A percentile compares a stretch with the other conserved stretches of the same genome.
Evolutionary conservation across 805 yeast species (phyloP).

Genomic region (Suhomyces emberorum): DNA sequence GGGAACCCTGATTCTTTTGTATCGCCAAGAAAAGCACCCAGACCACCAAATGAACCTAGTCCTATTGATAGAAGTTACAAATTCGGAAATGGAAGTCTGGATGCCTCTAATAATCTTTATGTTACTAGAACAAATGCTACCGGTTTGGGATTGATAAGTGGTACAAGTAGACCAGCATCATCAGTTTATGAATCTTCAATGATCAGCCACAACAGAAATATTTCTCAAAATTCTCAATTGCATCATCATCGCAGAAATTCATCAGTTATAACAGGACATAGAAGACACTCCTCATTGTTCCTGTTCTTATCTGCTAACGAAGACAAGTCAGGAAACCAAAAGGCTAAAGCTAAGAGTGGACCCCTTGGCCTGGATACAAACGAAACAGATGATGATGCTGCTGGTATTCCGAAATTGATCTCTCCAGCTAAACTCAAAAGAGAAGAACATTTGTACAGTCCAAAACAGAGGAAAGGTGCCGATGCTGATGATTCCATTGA

Average conservation of each 20-base stretch:
- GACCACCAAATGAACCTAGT: conserved; percentile 50
- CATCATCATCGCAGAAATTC: conserved; percentile 29
- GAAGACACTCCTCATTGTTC: conserved; percentile 59
- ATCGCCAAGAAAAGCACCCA: conserved; percentile 74
- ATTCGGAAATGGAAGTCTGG: conserved; percentile 23
- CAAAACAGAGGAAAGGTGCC: conserved; percentile 8
- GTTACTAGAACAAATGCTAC: conserved; percentile 23
- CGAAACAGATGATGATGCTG: conserved; percentile 2
- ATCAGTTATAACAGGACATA: conserved; percentile 37
- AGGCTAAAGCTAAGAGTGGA: conserved; percentile 9
- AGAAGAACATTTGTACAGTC: conserved; percentile 10
- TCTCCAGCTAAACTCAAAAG: conserved; percentile 27
- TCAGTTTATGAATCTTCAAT: conserved; percentile 48
- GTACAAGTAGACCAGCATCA: conserved; percentile 42
- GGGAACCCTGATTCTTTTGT: conserved; percentile 34
- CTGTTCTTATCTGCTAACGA: conserved; percentile 43
- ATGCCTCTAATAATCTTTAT: conserved; percentile 11
- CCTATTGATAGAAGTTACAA: conserved; percentile 27
- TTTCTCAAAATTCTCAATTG: conserved; percentile 37
- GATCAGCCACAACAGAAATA: conserved; percentile 39
- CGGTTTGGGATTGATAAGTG: conserved; percentile 15
- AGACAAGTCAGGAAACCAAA: conserved; percentile 14
- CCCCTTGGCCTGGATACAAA: conserved; percentile 1
- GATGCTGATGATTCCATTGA: conserved; percentile 19
- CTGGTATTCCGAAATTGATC: conserved; percentile 11